Evolutionary conservation across 2,329 filamentous ascomycete species (phyloP).

Genomic region (Geoglossum cookeanum): DNA sequence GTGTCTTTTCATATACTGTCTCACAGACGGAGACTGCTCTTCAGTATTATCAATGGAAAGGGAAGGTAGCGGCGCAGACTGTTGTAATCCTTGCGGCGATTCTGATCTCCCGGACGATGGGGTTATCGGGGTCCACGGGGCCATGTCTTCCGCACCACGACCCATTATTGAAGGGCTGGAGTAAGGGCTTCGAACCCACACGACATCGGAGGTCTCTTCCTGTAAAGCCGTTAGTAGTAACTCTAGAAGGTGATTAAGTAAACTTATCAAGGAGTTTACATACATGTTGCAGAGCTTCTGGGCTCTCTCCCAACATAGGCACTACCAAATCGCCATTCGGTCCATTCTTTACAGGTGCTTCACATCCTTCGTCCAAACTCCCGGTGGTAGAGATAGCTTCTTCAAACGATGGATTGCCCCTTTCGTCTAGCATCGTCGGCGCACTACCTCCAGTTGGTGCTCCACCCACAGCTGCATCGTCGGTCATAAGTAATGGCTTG

Average conservation of each 20-base stretch:
- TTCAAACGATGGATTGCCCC: not conserved
- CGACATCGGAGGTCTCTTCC: not conserved
- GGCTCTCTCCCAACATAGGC: not conserved
- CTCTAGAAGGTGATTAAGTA: not conserved
- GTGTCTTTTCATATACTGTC: not conserved
- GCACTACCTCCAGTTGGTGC: not conserved
- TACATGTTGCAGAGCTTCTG: not conserved
- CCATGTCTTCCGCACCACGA: too few relatives aligned
- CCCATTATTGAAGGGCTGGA: not conserved
- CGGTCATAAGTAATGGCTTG: not conserved
- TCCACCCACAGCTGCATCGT: not conserved
- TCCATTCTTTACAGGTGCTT: not conserved
- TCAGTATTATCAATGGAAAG: not conserved
- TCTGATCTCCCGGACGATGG: not conserved
- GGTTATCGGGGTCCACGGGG: not conserved
- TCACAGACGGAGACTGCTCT: slow-evolving; percentile 1
- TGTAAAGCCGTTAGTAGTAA: not conserved
- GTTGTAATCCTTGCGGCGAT: not conserved
- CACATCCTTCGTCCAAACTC: not conserved
- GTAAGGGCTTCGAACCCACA: not conserved
- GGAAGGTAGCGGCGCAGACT: not conserved
- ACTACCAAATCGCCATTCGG: not conserved
- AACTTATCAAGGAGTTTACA: not conserved
- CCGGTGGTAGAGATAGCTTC: not conserved
- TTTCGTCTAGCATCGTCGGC: not conserved